Base-by-base conservation (phyloP, 495 filamentous ascomycete species). In the Diplogelasinospora grovesii region DNA sequence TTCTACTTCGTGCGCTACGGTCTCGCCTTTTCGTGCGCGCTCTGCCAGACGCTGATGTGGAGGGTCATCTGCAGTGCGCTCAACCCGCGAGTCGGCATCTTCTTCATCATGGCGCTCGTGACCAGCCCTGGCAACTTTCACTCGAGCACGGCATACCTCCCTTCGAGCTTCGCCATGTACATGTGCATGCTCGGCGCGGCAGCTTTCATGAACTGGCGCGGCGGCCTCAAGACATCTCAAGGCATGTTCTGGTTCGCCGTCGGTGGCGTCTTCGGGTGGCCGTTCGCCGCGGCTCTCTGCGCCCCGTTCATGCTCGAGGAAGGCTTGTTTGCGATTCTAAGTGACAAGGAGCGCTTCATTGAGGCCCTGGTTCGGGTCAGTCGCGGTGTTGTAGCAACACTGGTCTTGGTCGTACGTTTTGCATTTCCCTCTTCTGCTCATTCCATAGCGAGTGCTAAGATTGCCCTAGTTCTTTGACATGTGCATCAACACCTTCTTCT, bases 141-240 rank as follows among this genome's bases (percentile, higher is more conserved):
- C 64, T 79, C 92, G 1, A 86, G 89, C 18, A 71, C 79, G 8
- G 77, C 89, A 20, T 97, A 85, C 56, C 75, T 99, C 5, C 93
- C 93, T 3, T 93, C 87, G 13, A 94, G 86, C 49, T 97, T 97
- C 54, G 86, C 92, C 27, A 99, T 97, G 93, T 95, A 95, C 57
- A 86, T 79, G 30, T 80, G 80, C 8, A 92, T 90, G 75, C 68
- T 95, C 13, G 93, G 88, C 2, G 74, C 88, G 44, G 79, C 87
- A 10, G 78, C 85, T 3, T 97, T 99, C 60, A 79, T 99, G 71
- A 83, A 92, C 58, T 85, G 82, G 73, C 76, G 74, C 26, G 78
- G 79, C 4, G 83, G 84, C 0, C 68, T 83, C 34, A 83, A 80
- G 54, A 90, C 84, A 0, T 81, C 83, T 0, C 70, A 79, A 59